Evolutionary conservation across 495 filamentous ascomycete species (phyloP), one percentile per base, ranked within the genome.

Genomic region (Penicillium atrosanguineum): DNA sequence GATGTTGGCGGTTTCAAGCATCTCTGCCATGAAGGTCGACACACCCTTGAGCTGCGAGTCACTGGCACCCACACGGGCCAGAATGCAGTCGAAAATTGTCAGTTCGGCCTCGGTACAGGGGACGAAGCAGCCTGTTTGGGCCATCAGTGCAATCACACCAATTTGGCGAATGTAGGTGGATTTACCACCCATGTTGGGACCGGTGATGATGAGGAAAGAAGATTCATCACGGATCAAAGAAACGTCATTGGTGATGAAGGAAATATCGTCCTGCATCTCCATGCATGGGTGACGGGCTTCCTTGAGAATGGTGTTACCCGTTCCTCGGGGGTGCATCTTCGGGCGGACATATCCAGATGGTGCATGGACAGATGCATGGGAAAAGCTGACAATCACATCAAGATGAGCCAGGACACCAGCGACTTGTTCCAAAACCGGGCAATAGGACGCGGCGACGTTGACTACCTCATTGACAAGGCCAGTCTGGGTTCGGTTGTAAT

Each of bases 21-120:
- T 99, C 75, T 99, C 94, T 0, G 95, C 95, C 95, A 99, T 99
- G 78, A 99, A 99, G 0, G 94, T 99, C 38, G 90, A 95, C 7
- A 99, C 95, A 34, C 94, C 94, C 72, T 99, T 99, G 36, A 99
- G 83, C 67, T 97, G 94, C 7, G 88, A 92, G 69, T 99, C 94
- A 64, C 87, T 91, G 5, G 94, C 94, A 46, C 94, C 94, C 4
- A 99, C 94, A 58, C 94, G 87, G 8, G 94, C 95, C 31, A 99
- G 90, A 52, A 99, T 97, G 65, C 90, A 95, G 73, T 99, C 94
- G 70, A 97, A 99, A 52, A 99, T 90, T 21, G 91, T 95, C 47
- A 99, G 74, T 62, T 96, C 91, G 16, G 94, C 93, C 55, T 91
- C 86, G 2, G 85, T 75, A 66, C 91, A 96, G 9, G 94, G 94